These are phyloP conservation scores for Myriosclerotinia duriaeana DNA, from an alignment of 2,329 filamentous ascomycete species.

Conservation along the genomic window DNA sequence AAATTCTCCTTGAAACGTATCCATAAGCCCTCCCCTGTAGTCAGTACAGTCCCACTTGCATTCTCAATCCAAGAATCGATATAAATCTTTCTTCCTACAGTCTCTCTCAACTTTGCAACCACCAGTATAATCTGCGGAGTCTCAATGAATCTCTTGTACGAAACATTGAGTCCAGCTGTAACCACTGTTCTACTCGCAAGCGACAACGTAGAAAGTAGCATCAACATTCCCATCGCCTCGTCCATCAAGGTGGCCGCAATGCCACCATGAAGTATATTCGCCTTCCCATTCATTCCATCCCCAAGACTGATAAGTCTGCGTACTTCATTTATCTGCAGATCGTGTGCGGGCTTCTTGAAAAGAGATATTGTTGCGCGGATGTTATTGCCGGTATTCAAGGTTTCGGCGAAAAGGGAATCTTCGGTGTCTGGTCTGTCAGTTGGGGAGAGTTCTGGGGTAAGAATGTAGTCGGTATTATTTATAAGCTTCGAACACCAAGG, in stretches of 20 bases:
- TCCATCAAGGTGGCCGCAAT: conserved; percentile 59
- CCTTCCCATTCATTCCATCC: conserved; percentile 53
- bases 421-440: conserved; percentile 44
- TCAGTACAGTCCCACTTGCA: conserved; percentile 48
- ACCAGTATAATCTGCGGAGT: conserved; percentile 51
- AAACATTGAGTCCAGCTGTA: conserved; percentile 55
- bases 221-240: conserved; percentile 54
- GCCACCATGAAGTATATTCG: conserved; percentile 56
- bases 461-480: conserved; percentile 44
- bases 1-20: conserved; percentile 35
- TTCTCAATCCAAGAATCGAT: conserved; percentile 50
- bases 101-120: conserved; percentile 45
- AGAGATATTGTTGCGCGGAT: conserved; percentile 49
- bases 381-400: conserved; percentile 51
- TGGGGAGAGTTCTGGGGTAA: conserved; percentile 45
- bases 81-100: conserved; percentile 54
- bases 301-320: conserved; percentile 45
- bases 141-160: conserved; percentile 51
- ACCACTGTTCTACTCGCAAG: conserved; percentile 38
- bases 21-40: conserved; percentile 53
- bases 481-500: conserved; percentile 53
- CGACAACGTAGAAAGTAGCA: conserved; percentile 32
- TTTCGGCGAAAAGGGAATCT: conserved; percentile 54
- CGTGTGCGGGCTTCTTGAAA: conserved; percentile 42
- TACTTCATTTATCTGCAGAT: conserved; percentile 21